Conservation (phyloP, 1,284 basidiomycete genomes). For the Naganishia cerealis region DNA sequence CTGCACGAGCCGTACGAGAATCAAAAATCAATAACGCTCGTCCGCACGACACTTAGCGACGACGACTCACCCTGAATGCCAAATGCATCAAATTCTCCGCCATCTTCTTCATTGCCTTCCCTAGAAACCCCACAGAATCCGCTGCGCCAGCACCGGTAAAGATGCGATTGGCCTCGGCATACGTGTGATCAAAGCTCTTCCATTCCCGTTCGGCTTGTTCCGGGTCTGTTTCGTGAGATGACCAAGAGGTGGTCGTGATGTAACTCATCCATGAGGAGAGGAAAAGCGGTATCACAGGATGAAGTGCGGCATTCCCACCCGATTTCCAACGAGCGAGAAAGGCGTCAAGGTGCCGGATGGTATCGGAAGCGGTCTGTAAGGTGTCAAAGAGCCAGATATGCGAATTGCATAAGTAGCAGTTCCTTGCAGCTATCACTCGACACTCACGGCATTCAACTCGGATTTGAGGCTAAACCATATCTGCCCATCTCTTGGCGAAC, state of each 20-base stretch:
- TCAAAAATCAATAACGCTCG: background rate
- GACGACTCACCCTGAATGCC: conserved; percentile 31
- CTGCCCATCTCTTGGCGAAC: conserved; percentile 26
- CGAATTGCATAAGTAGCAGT: background rate
- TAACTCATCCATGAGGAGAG: conserved; percentile 12
- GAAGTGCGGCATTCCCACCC: no score
- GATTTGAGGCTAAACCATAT: conserved; percentile 13
- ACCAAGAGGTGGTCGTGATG: conserved; percentile 16
- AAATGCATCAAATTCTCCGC: conserved; percentile 34
- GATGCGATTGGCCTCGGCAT: conserved; percentile 29
- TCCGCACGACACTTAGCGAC: background rate
- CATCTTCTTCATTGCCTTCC: conserved; percentile 32
- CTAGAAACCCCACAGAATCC: conserved; percentile 24
- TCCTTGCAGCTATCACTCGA: background rate
- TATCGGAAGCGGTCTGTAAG: no score
- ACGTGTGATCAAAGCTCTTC: conserved; percentile 32
- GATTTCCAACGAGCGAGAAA: no score
- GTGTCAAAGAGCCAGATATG: background rate
- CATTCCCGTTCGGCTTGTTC: conserved; percentile 34
- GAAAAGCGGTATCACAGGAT: background rate
- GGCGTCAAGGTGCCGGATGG: no score
- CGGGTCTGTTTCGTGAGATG: background rate
- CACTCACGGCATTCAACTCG: conserved; percentile 25
- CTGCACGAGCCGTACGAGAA: background rate
- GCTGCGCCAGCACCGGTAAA: conserved; percentile 21